A percentile compares a stretch with the other conserved stretches of the same genome.
phyloP scores from a whole-genome alignment of 2,329 filamentous ascomycete species.

The Penicillium occitanis region DNA sequence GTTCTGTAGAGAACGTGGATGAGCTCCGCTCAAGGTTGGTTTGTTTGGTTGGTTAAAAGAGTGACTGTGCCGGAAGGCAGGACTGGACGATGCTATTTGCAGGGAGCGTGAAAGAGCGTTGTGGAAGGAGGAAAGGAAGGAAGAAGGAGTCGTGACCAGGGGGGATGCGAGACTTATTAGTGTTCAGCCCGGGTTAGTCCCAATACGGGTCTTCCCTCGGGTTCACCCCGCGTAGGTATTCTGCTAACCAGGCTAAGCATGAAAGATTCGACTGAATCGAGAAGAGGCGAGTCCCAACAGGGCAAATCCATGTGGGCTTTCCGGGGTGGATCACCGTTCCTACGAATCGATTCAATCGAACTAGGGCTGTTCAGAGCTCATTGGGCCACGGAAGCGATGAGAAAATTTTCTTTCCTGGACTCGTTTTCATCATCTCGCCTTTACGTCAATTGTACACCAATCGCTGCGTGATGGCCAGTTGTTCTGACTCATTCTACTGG shows the following conservation, averaged over 20 bases:
- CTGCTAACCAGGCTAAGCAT: background rate
- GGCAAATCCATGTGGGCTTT: constrained; percentile 7
- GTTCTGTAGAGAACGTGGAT: constrained; percentile 10
- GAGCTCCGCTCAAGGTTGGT: constrained; percentile 17
- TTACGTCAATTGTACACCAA: background rate
- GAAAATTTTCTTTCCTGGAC: background rate
- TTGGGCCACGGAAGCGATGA: constrained; percentile 13
- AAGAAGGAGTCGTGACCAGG: constrained; percentile 11
- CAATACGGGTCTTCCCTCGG: background rate
- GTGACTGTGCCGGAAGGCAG: constrained; percentile 16
- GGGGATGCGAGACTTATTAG: constrained; percentile 17
- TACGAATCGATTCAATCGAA: background rate
- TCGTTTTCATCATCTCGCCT: background rate
- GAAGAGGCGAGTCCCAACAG: background rate
- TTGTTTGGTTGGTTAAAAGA: constrained; percentile 15
- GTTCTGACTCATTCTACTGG: constrained; percentile 8
- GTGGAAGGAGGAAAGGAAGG: background rate
- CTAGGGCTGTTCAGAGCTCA: background rate
- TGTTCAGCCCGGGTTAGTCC: background rate
- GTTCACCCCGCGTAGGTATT: constrained; percentile 8
- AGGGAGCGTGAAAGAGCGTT: constrained; percentile 14
- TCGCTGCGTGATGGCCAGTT: constrained; percentile 2
- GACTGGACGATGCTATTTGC: constrained; percentile 4
- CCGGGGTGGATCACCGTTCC: constrained; percentile 3
- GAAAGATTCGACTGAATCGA: background rate